Percentiles rank a stretch among this genome's conserved stretches.
Evolutionary conservation across 164 flowering plant genomes (phyloP).

Genomic region (Echeveria elegans): DNA sequence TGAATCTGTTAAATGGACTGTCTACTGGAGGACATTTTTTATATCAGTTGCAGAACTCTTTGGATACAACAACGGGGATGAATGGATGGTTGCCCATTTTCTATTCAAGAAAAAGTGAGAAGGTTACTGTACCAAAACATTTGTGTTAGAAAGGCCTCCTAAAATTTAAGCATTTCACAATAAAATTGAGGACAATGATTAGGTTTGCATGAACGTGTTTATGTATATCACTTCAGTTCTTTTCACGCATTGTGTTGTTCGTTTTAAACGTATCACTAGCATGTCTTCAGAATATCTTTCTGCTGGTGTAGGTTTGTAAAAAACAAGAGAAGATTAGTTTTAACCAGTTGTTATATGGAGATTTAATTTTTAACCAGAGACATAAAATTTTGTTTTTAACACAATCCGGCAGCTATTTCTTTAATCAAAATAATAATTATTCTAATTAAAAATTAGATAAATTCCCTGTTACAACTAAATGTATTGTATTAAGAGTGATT

Average conservation of each 20-base stretch:
- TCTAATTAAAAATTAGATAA: no score
- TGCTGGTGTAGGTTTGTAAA: no score
- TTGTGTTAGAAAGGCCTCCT: background rate
- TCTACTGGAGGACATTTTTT: slow-evolving; percentile 84
- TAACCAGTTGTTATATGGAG: no score
- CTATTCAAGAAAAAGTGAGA: slow-evolving; percentile 61
- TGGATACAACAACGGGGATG: slow-evolving; percentile 75
- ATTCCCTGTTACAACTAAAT: no score
- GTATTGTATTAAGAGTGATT: no score
- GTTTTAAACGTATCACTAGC: no score
- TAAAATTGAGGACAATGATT: background rate
- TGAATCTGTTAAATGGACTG: slow-evolving; percentile 72
- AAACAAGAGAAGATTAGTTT: no score
- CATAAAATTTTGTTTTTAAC: no score
- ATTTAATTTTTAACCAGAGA: no score
- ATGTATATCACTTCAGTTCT: background rate
- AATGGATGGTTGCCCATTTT: slow-evolving; percentile 87
- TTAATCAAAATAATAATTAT: no score
- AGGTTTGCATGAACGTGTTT: background rate
- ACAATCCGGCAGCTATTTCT: no score
- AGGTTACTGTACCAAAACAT: background rate
- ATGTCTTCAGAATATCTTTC: no score
- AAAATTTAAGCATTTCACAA: background rate
- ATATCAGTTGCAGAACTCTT: slow-evolving; percentile 86
- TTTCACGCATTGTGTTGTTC: background rate